Conservation (phyloP, 371 early-diverging fungal genomes). For the Entomophthora muscae region DNA sequence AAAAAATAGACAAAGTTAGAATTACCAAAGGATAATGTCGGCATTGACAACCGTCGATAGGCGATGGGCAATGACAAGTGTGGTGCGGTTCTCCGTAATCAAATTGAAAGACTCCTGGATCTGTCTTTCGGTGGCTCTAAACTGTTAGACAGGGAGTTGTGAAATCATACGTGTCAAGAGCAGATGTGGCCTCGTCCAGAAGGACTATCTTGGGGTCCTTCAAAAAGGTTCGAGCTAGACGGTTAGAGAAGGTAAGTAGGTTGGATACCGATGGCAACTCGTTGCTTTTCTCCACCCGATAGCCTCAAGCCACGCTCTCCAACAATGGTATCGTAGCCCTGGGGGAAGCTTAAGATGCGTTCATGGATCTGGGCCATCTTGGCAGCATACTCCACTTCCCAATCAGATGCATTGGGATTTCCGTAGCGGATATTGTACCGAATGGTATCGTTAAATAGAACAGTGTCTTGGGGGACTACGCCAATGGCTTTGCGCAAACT, state of each 20-base stretch:
- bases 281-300: conserved; percentile 88
- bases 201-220: conserved; percentile 58
- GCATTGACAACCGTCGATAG: conserved; percentile 63
- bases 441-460: conserved; percentile 62
- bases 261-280: conserved; percentile 72
- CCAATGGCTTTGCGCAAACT: conserved; percentile 56
- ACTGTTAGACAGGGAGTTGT: conserved; percentile 6
- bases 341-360: conserved; percentile 26
- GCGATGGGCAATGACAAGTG: conserved; percentile 88
- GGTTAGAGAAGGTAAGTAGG: not conserved
- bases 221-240: conserved; percentile 56
- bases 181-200: conserved; percentile 45
- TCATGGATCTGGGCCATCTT: conserved; percentile 32
- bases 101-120: conserved; percentile 45
- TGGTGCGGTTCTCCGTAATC: conserved; percentile 65
- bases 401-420: conserved; percentile 27
- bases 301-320: conserved; percentile 90
- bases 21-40: conserved; percentile 31
- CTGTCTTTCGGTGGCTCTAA: conserved; percentile 53
- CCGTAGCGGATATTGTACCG: conserved; percentile 61
- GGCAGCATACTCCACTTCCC: conserved; percentile 36
- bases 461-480: conserved; percentile 62
- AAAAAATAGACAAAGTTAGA: not conserved
- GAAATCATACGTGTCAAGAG: conserved; percentile 14
- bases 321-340: conserved; percentile 76